Conservation (phyloP, 2,329 filamentous ascomycete species). For the Penicillium corylophilum region DNA sequence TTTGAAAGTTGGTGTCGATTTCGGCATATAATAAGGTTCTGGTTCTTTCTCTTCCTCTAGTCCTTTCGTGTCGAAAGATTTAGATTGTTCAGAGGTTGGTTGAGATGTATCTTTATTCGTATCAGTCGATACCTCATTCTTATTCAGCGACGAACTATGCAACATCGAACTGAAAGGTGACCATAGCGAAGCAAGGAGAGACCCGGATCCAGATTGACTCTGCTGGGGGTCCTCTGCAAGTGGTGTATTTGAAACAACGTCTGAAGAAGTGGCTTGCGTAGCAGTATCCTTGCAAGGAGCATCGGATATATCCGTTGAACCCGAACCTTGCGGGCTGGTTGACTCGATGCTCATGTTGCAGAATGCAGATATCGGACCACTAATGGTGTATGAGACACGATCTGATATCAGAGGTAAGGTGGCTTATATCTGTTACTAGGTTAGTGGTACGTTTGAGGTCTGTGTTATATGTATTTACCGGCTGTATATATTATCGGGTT, state of each 20-base stretch:
- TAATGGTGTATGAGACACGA: not conserved
- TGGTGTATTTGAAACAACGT: not conserved
- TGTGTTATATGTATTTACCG: not conserved
- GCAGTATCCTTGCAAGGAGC: not conserved
- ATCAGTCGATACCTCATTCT: not conserved
- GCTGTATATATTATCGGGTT: not conserved
- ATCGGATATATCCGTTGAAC: not conserved
- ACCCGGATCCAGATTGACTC: not conserved
- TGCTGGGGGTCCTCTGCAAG: not conserved
- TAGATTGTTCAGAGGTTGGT: too few species aligned
- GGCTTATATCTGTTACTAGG: not conserved
- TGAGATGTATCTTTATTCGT: not conserved
- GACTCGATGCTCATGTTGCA: not conserved
- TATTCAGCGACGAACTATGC: not conserved
- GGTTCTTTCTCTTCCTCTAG: too few species aligned
- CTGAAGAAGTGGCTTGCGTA: not conserved
- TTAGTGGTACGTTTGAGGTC: not conserved
- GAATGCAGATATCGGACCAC: not conserved
- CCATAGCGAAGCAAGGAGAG: conserved; percentile 9
- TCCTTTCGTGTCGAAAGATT: too few species aligned
- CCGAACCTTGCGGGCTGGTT: not conserved
- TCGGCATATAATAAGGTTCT: conserved; percentile 25
- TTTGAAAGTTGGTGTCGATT: conserved; percentile 29
- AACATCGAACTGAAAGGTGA: conserved; percentile 13
- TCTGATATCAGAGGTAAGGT: not conserved